Evolutionary conservation across 176 grass and related monocot genomes (phyloP).

Genomic region (Aegilops bicornis): DNA sequence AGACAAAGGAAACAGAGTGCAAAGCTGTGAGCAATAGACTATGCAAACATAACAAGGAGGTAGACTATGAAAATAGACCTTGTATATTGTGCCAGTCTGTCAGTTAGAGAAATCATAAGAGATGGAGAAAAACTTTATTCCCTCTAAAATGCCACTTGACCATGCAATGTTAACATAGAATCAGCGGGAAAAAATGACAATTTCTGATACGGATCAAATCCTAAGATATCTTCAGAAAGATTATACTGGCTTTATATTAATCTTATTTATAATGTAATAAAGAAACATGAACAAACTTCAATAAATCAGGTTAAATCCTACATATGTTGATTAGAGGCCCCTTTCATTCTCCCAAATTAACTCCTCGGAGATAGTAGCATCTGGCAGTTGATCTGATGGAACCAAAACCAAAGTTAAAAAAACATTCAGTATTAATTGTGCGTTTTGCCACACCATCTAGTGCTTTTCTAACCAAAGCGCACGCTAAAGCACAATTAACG

Average conservation of each 20-base stretch:
- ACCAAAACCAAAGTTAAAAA: no score
- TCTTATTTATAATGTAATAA: neutral
- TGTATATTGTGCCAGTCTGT: neutral
- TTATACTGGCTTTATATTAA: neutral
- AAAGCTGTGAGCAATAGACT: neutral
- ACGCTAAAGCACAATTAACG: no score
- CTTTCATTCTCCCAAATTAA: neutral
- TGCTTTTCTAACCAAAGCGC: no score
- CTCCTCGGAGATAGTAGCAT: neutral
- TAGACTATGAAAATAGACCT: neutral
- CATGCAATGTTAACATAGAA: neutral
- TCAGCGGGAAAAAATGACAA: neutral
- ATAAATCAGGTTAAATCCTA: neutral
- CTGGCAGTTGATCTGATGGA: no score
- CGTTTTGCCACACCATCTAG: no score
- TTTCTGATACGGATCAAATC: neutral
- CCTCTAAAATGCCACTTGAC: neutral
- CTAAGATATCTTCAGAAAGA: neutral
- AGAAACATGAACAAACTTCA: neutral
- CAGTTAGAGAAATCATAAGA: neutral
- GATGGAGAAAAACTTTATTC: neutral
- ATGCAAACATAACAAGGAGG: neutral
- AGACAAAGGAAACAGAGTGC: neutral
- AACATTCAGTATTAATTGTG: no score
- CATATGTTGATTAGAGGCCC: neutral